phyloP scores from a whole-genome alignment of 495 filamentous ascomycete species.

The Xanthoparmelia taractica region DNA sequence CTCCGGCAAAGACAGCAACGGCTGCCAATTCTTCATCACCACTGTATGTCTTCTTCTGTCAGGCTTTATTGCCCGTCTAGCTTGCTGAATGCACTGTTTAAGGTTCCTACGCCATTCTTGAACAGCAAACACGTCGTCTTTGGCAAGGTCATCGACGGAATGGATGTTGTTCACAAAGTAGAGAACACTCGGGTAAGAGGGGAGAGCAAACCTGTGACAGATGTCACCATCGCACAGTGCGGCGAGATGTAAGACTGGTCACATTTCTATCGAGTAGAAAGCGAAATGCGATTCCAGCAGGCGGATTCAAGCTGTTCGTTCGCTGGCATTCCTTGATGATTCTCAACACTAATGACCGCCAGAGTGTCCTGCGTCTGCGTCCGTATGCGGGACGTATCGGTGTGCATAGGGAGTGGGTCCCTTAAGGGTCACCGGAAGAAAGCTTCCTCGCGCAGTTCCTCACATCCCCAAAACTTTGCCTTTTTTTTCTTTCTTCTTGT shows the following conservation, averaged over 20 bases:
- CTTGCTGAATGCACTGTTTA: not conserved
- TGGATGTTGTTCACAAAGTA: slow-evolving; percentile 84
- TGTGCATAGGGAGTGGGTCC: not conserved
- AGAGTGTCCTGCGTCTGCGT: not conserved
- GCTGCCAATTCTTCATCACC: slow-evolving; percentile 96
- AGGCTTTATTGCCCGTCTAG: not conserved
- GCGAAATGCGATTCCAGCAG: not conserved
- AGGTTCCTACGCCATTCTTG: slow-evolving; percentile 69
- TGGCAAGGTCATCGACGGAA: slow-evolving; percentile 79
- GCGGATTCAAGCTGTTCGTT: not conserved
- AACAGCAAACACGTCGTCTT: slow-evolving; percentile 95
- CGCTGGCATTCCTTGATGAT: not conserved
- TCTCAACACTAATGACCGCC: not conserved
- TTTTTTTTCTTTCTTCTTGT: not conserved
- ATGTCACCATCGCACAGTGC: slow-evolving; percentile 79
- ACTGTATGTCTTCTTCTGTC: slow-evolving; percentile 38
- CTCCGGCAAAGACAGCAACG: slow-evolving; percentile 87
- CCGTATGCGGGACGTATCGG: not conserved
- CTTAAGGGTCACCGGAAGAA: not conserved
- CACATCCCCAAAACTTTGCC: no score
- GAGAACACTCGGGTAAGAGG: slow-evolving; percentile 76
- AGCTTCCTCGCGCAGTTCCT: not conserved
- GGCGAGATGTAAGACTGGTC: slow-evolving; percentile 64
- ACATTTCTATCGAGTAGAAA: not conserved
- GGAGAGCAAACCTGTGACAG: slow-evolving; percentile 73